Evolutionary conservation across 1,139 yeast genomes (phyloP).

Genomic region (Yamadazyma triangularis): DNA sequence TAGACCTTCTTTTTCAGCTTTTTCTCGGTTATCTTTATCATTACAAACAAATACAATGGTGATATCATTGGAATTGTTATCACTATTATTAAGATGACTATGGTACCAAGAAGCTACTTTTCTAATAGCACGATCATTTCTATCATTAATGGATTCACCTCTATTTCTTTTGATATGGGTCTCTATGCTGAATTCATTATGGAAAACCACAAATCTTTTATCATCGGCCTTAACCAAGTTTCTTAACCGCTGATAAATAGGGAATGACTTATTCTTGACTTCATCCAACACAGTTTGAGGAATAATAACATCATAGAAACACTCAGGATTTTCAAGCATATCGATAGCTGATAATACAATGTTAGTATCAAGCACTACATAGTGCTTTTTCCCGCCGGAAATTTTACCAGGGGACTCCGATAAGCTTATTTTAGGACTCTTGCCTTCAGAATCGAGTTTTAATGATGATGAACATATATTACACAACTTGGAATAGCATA

Average conservation of each 20-base stretch:
- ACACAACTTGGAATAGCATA: constrained; percentile 80
- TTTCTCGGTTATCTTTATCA: constrained; percentile 62
- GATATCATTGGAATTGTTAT: constrained; percentile 32
- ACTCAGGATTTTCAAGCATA: constrained; percentile 69
- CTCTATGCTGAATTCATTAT: constrained; percentile 79
- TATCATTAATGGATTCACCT: constrained; percentile 79
- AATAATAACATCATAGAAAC: constrained; percentile 83
- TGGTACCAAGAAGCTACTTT: constrained; percentile 69
- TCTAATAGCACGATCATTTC: constrained; percentile 90
- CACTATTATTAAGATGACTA: constrained; percentile 51
- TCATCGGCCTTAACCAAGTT: constrained; percentile 72
- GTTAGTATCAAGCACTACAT: constrained; percentile 83
- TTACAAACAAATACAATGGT: constrained; percentile 68
- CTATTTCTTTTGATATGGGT: constrained; percentile 63
- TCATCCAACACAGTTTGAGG: constrained; percentile 96
- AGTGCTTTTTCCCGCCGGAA: constrained; percentile 53
- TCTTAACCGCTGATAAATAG: constrained; percentile 82
- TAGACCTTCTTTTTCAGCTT: constrained; percentile 54
- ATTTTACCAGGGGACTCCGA: constrained; percentile 46
- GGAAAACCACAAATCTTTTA: constrained; percentile 86
- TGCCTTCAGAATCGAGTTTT: constrained; percentile 53
- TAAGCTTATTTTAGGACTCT: constrained; percentile 46
- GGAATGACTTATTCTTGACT: constrained; percentile 81
- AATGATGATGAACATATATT: constrained; percentile 53
- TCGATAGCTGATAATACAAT: constrained; percentile 88